These are phyloP conservation scores for Pascua guehoae DNA, from an alignment of 1,284 basidiomycete genomes.

Conservation along the genomic window DNA sequence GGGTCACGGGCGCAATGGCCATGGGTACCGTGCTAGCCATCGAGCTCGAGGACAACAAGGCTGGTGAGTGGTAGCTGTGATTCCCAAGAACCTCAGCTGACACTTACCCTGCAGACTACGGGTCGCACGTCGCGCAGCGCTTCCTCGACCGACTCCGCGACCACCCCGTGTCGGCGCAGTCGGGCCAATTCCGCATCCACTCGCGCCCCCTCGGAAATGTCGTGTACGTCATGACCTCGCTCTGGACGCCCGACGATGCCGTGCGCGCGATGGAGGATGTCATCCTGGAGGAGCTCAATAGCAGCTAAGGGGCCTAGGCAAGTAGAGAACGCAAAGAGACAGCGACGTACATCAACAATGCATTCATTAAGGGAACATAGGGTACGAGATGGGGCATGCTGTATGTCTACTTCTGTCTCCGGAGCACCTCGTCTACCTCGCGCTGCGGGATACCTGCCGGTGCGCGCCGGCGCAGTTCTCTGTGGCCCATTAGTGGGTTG, in stretches of 20 bases:
- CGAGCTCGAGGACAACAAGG: slow-evolving; percentile 62
- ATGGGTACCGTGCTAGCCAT: slow-evolving; percentile 84
- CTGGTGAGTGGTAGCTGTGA: slow-evolving; percentile 54
- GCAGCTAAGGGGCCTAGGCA: background rate
- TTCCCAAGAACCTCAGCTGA: background rate
- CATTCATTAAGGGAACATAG: too few relatives aligned
- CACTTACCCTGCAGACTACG: slow-evolving; percentile 60
- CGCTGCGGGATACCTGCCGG: slow-evolving; percentile 9
- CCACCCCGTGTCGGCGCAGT: slow-evolving; percentile 24
- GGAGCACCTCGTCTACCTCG: slow-evolving; percentile 20
- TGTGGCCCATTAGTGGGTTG: slow-evolving; percentile 3
- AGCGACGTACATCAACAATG: too few relatives aligned
- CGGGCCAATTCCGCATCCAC: slow-evolving; percentile 64
- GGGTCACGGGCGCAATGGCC: slow-evolving; percentile 74
- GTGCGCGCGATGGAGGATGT: slow-evolving; percentile 43
- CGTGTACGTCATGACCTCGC: slow-evolving; percentile 89
- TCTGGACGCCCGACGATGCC: slow-evolving; percentile 50
- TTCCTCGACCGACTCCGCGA: slow-evolving; percentile 52
- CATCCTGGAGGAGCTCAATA: slow-evolving; percentile 24
- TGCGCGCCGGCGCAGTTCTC: slow-evolving; percentile 6
- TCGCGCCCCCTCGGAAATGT: slow-evolving; percentile 88
- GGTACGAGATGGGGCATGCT: background rate
- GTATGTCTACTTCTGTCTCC: slow-evolving; percentile 14
- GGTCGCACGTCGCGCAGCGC: slow-evolving; percentile 65
- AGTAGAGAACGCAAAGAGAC: background rate